phyloP scores from a whole-genome alignment of 768 basidiomycete species.

The Gymnopilus junonius region DNA sequence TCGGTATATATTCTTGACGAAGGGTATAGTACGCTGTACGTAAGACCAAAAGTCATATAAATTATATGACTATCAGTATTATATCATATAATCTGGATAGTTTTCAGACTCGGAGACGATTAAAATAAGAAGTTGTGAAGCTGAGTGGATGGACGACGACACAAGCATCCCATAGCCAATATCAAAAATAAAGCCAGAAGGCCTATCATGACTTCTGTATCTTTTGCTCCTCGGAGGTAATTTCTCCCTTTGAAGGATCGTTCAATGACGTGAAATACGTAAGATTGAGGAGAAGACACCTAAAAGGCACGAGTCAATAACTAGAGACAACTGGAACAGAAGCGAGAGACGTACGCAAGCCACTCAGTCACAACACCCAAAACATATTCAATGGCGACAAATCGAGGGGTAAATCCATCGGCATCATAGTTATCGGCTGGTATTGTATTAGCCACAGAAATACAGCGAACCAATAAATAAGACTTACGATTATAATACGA shows the following conservation, averaged over 20 bases:
- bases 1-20: too few relatives aligned
- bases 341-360: constrained; percentile 15
- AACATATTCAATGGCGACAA: constrained; percentile 22
- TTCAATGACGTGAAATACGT: constrained; percentile 23
- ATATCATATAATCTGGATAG: too few relatives aligned
- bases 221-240: neutral
- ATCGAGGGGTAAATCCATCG: constrained; percentile 18
- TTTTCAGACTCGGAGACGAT: too few relatives aligned
- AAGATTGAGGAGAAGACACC: constrained; percentile 22
- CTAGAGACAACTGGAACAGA: neutral
- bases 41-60: too few relatives aligned
- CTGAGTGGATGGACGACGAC: too few relatives aligned
- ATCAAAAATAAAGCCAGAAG: neutral
- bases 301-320: neutral
- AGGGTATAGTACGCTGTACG: too few relatives aligned
- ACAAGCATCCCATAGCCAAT: too few relatives aligned
- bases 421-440: constrained; percentile 20
- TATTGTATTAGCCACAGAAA: neutral
- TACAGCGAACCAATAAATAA: neutral
- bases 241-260: constrained; percentile 15
- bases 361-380: constrained; percentile 26
- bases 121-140: too few relatives aligned
- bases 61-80: too few relatives aligned
- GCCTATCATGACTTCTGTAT: neutral
- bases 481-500: constrained; percentile 26